Conservation (phyloP, 345 rosid genomes). For the Cochlearia excelsa region DNA sequence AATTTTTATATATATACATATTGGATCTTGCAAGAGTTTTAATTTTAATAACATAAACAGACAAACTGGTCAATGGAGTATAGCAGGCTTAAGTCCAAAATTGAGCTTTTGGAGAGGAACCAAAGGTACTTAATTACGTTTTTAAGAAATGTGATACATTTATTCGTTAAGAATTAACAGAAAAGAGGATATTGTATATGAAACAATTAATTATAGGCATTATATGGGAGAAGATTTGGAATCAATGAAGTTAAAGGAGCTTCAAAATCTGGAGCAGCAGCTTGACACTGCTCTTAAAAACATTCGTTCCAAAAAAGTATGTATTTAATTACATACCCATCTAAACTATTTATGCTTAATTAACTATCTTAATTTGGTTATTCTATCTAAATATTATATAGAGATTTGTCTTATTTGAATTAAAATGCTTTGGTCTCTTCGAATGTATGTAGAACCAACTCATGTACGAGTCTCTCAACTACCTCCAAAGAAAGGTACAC, state of each 20-base stretch:
- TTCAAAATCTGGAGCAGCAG: constrained; percentile 88
- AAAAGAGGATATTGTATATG: not conserved
- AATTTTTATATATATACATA: not conserved
- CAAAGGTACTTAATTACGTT: constrained; percentile 49
- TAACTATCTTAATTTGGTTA: too few relatives aligned
- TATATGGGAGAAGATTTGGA: constrained; percentile 80
- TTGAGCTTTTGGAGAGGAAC: constrained; percentile 78
- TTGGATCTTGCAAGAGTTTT: too few relatives aligned
- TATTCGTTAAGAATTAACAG: not conserved
- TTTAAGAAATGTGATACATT: not conserved
- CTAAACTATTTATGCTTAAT: too few relatives aligned
- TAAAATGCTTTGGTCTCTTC: too few relatives aligned
- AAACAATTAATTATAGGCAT: constrained; percentile 43
- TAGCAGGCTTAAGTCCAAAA: constrained; percentile 74
- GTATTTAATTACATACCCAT: not conserved
- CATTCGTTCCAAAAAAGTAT: constrained; percentile 72
- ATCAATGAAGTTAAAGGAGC: constrained; percentile 63
- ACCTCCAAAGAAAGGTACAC: too few relatives aligned
- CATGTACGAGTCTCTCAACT: too few relatives aligned
- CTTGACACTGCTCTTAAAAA: constrained; percentile 82
- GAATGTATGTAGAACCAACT: too few relatives aligned
- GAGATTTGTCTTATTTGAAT: too few relatives aligned
- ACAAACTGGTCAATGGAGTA: constrained; percentile 74
- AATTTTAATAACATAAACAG: constrained; percentile 32
- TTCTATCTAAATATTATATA: too few relatives aligned